phyloP scores from a whole-genome alignment of 306 rosid species.

The Senna tora region DNA sequence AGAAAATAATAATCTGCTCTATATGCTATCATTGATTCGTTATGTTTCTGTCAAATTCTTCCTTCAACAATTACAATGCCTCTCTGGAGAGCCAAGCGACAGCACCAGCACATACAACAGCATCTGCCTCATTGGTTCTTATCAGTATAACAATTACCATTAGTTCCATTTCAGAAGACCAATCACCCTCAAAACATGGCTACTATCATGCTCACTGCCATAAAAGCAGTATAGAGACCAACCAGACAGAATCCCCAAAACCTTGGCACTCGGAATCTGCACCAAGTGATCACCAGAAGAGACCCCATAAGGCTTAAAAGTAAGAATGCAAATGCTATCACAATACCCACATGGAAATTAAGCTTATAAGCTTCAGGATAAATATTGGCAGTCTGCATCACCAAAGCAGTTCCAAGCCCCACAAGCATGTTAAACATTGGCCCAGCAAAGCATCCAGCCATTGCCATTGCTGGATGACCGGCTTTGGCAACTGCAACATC shows the following conservation, averaged over 20 bases:
- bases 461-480: slow-evolving; percentile 94
- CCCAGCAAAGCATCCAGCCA: slow-evolving; percentile 98
- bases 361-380: slow-evolving; percentile 84
- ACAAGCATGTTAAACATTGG: slow-evolving; percentile 99
- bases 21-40: slow-evolving; percentile 13
- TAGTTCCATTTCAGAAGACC: slow-evolving; percentile 8
- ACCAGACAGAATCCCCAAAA: slow-evolving; percentile 97
- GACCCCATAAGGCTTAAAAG: slow-evolving; percentile 96
- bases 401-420: slow-evolving; percentile 92
- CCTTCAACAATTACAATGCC: slow-evolving; percentile 28
- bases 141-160: neutral
- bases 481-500: slow-evolving; percentile 96
- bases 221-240: slow-evolving; percentile 74
- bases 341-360: slow-evolving; percentile 77
- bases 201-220: slow-evolving; percentile 65
- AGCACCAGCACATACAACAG: neutral
- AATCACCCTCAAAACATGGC: slow-evolving; percentile 76
- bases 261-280: slow-evolving; percentile 92
- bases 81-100: slow-evolving; percentile 12
- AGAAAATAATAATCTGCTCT: slow-evolving; percentile 11
- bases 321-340: slow-evolving; percentile 84
- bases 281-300: slow-evolving; percentile 83
- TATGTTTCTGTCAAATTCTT: slow-evolving; percentile 3
- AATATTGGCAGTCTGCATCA: slow-evolving; percentile 68
- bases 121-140: neutral